Conservation (phyloP, 176 grass and related monocot genomes). For the barley (Hordeum vulgare) region DNA sequence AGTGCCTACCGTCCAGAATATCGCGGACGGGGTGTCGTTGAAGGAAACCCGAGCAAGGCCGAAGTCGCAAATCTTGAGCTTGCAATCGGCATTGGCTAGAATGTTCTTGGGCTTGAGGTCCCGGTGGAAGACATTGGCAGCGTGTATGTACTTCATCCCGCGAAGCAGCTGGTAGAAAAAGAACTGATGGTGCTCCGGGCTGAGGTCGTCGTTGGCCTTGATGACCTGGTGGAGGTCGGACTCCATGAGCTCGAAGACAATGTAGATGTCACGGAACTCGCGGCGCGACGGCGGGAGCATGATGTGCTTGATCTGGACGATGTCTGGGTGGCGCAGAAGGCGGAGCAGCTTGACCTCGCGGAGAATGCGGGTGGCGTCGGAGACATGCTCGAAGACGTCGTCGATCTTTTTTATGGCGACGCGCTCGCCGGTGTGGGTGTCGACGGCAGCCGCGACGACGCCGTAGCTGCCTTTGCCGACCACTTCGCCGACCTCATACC, state of each 20-base stretch:
- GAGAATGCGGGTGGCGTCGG: slow-evolving; percentile 76
- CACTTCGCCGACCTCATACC: slow-evolving; percentile 65
- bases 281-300: slow-evolving; percentile 68
- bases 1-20: slow-evolving; percentile 76
- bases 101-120: slow-evolving; percentile 86
- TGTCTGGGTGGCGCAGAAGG: slow-evolving; percentile 66
- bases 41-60: slow-evolving; percentile 81
- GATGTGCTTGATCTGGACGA: slow-evolving; percentile 83
- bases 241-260: slow-evolving; percentile 86
- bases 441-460: slow-evolving; percentile 59
- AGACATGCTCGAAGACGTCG: slow-evolving; percentile 79
- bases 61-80: slow-evolving; percentile 82
- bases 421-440: slow-evolving; percentile 52
- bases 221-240: slow-evolving; percentile 85
- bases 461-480: slow-evolving; percentile 82
- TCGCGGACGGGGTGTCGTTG: slow-evolving; percentile 63
- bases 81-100: slow-evolving; percentile 76
- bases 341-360: slow-evolving; percentile 79
- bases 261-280: slow-evolving; percentile 70
- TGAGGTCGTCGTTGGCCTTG: slow-evolving; percentile 68
- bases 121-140: slow-evolving; percentile 72
- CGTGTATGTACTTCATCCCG: slow-evolving; percentile 69
- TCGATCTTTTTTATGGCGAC: slow-evolving; percentile 81
- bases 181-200: slow-evolving; percentile 67
- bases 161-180: slow-evolving; percentile 82